Percentiles rank a stretch among this genome's conserved stretches.
Conservation (phyloP, 2,329 filamentous ascomycete species). For the Tolypocladium capitatum region DNA sequence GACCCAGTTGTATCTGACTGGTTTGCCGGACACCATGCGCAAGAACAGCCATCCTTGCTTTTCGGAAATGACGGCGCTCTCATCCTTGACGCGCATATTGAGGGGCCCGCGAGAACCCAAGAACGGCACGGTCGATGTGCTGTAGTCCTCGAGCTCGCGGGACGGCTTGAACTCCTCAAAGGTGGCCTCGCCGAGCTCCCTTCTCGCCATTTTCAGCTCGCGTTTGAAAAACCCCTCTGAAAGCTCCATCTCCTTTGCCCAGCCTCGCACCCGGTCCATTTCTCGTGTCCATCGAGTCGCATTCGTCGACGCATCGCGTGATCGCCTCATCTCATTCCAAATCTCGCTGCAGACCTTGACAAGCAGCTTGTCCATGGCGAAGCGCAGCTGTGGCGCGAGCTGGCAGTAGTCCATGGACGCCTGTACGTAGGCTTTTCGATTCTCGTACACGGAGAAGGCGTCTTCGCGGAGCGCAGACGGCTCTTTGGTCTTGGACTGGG, state of each 20-base stretch:
- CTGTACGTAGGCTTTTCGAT: conserved; percentile 78
- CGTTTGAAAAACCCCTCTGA: conserved; percentile 73
- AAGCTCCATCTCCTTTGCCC: conserved; percentile 87
- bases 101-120: conserved; percentile 59
- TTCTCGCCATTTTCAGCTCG: conserved; percentile 66
- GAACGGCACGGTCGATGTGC: conserved; percentile 77
- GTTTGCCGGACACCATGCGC: conserved; percentile 71
- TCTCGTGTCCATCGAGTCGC: conserved; percentile 61
- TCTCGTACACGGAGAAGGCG: conserved; percentile 89
- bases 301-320: conserved; percentile 50
- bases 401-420: conserved; percentile 90
- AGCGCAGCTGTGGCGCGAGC: conserved; percentile 71
- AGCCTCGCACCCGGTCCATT: conserved; percentile 83
- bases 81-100: conserved; percentile 41
- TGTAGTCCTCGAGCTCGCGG: conserved; percentile 86
- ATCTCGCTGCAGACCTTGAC: conserved; percentile 76
- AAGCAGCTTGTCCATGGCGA: conserved; percentile 72
- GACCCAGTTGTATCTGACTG: conserved; percentile 78
- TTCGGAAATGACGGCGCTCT: conserved; percentile 45
- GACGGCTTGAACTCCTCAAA: conserved; percentile 64
- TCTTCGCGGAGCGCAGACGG: conserved; percentile 83
- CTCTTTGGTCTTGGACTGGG: conserved; percentile 87
- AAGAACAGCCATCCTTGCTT: conserved; percentile 95
- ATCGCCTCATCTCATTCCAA: conserved; percentile 71
- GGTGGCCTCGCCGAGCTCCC: conserved; percentile 69